phyloP scores from a whole-genome alignment of 768 basidiomycete genomes.

The Tulasnella sp. region DNA sequence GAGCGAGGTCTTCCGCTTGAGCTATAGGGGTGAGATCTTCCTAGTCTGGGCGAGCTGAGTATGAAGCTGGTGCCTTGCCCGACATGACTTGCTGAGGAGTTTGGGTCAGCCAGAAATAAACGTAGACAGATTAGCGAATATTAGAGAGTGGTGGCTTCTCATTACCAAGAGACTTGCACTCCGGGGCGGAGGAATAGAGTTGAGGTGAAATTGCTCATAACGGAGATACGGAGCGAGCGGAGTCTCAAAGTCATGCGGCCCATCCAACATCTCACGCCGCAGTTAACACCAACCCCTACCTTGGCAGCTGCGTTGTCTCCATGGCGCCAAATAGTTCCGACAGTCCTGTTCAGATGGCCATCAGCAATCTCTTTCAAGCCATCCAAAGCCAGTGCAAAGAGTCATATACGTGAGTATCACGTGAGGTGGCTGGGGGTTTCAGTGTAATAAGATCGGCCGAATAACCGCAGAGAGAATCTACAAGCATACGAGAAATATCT shows the following conservation, averaged over 20 bases:
- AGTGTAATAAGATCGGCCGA: too few species aligned
- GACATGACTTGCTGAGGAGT: neutral
- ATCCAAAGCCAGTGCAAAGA: too few species aligned
- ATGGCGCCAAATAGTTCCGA: neutral
- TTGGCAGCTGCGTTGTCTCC: neutral
- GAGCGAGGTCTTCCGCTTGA: slow-evolving; percentile 86
- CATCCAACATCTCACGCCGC: neutral
- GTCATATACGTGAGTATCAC: too few species aligned
- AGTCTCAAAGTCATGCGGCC: neutral
- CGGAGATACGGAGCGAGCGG: neutral
- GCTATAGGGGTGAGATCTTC: slow-evolving; percentile 73
- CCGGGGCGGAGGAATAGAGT: neutral
- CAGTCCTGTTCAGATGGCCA: too few species aligned
- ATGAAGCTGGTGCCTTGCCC: slow-evolving; percentile 43
- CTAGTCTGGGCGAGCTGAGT: slow-evolving; percentile 73
- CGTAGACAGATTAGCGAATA: neutral
- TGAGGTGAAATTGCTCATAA: neutral
- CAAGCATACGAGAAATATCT: neutral
- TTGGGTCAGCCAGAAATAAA: neutral
- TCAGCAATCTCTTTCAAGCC: too few species aligned
- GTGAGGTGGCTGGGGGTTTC: too few species aligned
- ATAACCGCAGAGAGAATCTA: neutral
- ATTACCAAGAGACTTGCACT: neutral
- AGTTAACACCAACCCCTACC: neutral
- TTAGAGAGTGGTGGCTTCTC: neutral